Evolutionary conservation across 192 early-diverging fungal species (phyloP).

Genomic region (Pilobolus umbonatus): DNA sequence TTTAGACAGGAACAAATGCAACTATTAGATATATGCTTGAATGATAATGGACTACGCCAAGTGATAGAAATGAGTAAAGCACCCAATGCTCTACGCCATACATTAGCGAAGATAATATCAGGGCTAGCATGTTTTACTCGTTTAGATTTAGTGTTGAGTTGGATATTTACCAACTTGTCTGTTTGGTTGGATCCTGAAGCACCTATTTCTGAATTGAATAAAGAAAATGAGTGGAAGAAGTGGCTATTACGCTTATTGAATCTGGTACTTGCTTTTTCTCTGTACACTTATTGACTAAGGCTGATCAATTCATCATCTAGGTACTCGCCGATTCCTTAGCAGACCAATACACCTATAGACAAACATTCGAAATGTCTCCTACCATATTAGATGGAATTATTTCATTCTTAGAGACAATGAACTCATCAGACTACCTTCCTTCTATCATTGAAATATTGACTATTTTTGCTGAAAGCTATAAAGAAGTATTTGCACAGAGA

Average conservation of each 20-base stretch:
- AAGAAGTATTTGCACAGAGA: constrained; percentile 7
- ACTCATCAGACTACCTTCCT: constrained; percentile 20
- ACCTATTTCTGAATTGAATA: neutral
- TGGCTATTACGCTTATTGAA: constrained; percentile 16
- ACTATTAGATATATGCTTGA: constrained; percentile 8
- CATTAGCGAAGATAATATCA: constrained; percentile 8
- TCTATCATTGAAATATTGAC: constrained; percentile 3
- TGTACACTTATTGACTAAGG: neutral
- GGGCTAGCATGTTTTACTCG: constrained; percentile 13
- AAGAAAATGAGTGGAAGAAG: constrained; percentile 16
- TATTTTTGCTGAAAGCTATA: constrained; percentile 3
- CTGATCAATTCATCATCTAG: neutral
- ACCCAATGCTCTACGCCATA: constrained; percentile 5
- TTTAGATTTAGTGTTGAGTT: constrained; percentile 12
- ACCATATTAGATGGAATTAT: constrained; percentile 17
- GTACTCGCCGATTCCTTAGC: neutral
- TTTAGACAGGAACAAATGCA: constrained; percentile 7
- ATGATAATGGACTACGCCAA: neutral
- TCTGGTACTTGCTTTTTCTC: constrained; percentile 6
- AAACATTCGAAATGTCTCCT: constrained; percentile 8
- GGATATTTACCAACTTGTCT: constrained; percentile 11
- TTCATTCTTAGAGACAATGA: constrained; percentile 23
- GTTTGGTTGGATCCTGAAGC: neutral
- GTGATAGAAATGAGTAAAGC: neutral
- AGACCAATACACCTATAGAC: constrained; percentile 5